Evolutionary conservation across 305 asterid species (phyloP).

Genomic region (Rubia balearica): DNA sequence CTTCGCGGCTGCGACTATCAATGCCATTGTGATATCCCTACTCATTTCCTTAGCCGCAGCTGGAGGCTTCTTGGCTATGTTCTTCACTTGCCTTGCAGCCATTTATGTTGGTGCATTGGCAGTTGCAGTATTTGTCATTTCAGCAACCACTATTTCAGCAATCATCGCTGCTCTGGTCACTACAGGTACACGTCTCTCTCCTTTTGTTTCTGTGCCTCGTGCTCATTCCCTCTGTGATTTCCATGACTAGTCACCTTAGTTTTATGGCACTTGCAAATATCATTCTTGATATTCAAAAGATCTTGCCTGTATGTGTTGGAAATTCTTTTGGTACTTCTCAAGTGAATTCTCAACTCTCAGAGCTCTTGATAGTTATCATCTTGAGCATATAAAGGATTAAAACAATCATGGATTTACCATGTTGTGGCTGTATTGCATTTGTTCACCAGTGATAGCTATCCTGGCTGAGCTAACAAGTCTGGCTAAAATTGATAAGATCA

Average conservation of each 20-base stretch:
- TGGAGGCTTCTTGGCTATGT: constrained; percentile 80
- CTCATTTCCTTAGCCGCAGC: constrained; percentile 71
- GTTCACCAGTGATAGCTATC: no score
- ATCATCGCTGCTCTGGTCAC: constrained; percentile 47
- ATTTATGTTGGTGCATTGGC: constrained; percentile 59
- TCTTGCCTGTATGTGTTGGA: neutral
- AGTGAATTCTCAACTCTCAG: neutral
- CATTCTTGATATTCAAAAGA: constrained; percentile 1
- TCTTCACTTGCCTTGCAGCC: constrained; percentile 59
- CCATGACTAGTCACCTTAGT: neutral
- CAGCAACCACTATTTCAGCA: constrained; percentile 47
- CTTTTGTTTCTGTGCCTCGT: neutral
- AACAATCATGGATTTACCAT: neutral
- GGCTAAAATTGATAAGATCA: neutral
- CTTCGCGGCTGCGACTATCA: constrained; percentile 63
- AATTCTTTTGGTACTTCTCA: neutral
- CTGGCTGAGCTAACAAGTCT: neutral
- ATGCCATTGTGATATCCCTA: constrained; percentile 70
- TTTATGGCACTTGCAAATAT: neutral
- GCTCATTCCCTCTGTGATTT: neutral
- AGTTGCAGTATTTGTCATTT: constrained; percentile 47
- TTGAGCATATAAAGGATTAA: neutral
- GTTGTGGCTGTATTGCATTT: neutral
- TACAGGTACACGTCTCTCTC: constrained; percentile 40
- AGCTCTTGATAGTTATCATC: neutral